Evolutionary conservation across 805 yeast genomes (phyloP).

Genomic region (Candida oleophila): DNA sequence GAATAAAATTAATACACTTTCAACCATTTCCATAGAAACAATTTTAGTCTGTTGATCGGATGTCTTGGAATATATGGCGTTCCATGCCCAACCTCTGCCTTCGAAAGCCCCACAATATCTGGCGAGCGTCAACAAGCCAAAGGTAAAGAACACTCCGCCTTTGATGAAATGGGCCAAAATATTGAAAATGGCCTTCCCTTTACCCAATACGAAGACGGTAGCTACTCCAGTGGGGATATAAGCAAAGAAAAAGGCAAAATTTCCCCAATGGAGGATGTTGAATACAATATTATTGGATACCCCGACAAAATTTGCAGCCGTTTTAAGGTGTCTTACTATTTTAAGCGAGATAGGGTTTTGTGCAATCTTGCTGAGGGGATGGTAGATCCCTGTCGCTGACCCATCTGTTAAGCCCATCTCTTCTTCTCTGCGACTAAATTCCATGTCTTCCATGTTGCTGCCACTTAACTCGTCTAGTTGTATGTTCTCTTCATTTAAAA

Average conservation of each 20-base stretch:
- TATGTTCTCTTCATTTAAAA: constrained; percentile 10
- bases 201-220: constrained; percentile 68
- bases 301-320: constrained; percentile 4
- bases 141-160: constrained; percentile 81
- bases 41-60: constrained; percentile 4
- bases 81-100: constrained; percentile 87
- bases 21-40: constrained; percentile 79
- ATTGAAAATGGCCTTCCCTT: constrained; percentile 68
- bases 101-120: constrained; percentile 84
- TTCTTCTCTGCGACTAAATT: too few species aligned
- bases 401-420: too few species aligned
- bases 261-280: constrained; percentile 58
- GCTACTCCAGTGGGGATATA: constrained; percentile 64
- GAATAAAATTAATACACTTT: constrained; percentile 74
- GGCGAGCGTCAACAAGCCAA: constrained; percentile 79
- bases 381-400: too few species aligned
- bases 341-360: constrained; percentile 34
- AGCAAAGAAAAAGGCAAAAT: constrained; percentile 57
- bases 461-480: too few species aligned
- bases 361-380: constrained; percentile 9
- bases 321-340: constrained; percentile 30
- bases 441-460: too few species aligned
- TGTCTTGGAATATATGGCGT: background rate
- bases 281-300: constrained; percentile 24
- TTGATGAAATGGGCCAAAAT: constrained; percentile 93